These are phyloP conservation scores for Neurospora terricola DNA, from an alignment of 495 filamentous ascomycete species.

Conservation along the genomic window DNA sequence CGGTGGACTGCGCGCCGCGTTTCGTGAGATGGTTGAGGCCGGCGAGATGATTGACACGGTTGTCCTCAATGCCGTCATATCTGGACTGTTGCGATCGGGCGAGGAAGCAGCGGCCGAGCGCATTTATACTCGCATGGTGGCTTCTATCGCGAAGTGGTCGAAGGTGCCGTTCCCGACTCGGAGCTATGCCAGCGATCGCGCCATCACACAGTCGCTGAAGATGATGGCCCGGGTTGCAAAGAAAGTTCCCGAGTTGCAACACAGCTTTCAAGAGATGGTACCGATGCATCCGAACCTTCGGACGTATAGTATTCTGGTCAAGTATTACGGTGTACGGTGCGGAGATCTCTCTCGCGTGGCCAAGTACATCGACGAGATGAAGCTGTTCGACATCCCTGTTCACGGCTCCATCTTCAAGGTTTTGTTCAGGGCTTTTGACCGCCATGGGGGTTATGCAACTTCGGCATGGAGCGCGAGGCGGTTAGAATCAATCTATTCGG, in stretches of 20 bases:
- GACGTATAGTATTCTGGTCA: slow-evolving; percentile 57
- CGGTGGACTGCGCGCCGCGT: slow-evolving; percentile 58
- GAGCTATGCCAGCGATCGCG: slow-evolving; percentile 37
- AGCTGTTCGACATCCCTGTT: slow-evolving; percentile 40
- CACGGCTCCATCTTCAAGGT: slow-evolving; percentile 54
- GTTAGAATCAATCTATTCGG: slow-evolving; percentile 41
- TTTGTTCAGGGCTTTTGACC: slow-evolving; percentile 65
- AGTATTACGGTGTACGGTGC: slow-evolving; percentile 38
- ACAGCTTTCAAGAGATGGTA: slow-evolving; percentile 37
- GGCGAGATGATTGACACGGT: slow-evolving; percentile 85
- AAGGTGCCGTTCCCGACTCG: slow-evolving; percentile 20
- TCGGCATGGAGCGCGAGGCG: slow-evolving; percentile 55
- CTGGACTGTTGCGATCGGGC: slow-evolving; percentile 60
- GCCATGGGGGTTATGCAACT: slow-evolving; percentile 52
- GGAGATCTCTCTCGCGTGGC: slow-evolving; percentile 49
- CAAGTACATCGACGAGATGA: slow-evolving; percentile 57
- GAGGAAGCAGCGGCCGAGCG: slow-evolving; percentile 64
- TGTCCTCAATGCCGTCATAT: slow-evolving; percentile 75
- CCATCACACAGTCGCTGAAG: slow-evolving; percentile 45
- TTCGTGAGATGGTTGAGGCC: slow-evolving; percentile 62
- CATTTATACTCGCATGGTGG: slow-evolving; percentile 76
- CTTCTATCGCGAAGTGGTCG: slow-evolving; percentile 24
- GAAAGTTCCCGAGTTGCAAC: slow-evolving; percentile 28
- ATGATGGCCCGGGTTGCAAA: slow-evolving; percentile 38
- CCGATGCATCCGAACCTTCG: slow-evolving; percentile 51